Percentiles rank a stretch among this genome's conserved stretches.
Conservation (phyloP, 371 early-diverging fungal species). For the Zychaea mexicana region DNA sequence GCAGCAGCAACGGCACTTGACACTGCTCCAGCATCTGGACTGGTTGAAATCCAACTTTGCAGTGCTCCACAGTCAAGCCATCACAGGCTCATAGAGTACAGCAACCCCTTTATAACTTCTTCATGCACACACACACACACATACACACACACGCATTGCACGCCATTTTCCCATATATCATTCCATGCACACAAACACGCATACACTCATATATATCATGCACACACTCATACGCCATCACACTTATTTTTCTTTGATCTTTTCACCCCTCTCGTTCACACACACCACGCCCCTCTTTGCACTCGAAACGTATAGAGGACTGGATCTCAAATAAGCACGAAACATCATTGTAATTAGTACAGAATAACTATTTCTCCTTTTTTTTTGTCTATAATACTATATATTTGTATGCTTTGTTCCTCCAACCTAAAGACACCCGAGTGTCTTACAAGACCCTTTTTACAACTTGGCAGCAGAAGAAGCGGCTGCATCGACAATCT, state of each 20-base stretch:
- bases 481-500: constrained; percentile 29
- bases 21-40: constrained; percentile 48
- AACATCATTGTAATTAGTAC: too few species aligned
- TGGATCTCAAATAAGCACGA: too few species aligned
- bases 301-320: too few species aligned
- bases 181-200: not conserved
- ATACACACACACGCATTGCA: not conserved
- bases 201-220: too few species aligned
- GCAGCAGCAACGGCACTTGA: constrained; percentile 40
- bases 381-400: not conserved
- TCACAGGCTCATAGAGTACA: not conserved
- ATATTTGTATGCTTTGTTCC: too few species aligned
- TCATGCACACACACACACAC: too few species aligned
- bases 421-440: too few species aligned
- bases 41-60: constrained; percentile 37
- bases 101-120: too few species aligned
- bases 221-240: too few species aligned
- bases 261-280: too few species aligned
- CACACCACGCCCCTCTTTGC: too few species aligned
- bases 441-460: too few species aligned
- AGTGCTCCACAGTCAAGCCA: not conserved
- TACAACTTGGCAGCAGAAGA: constrained; percentile 4
- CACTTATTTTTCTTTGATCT: not conserved
- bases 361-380: not conserved
- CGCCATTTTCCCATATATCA: not conserved